A percentile compares a stretch with the other conserved stretches of the same genome.
Conservation (phyloP, 2,329 filamentous ascomycete genomes). For the Akanthomyces muscarius region DNA sequence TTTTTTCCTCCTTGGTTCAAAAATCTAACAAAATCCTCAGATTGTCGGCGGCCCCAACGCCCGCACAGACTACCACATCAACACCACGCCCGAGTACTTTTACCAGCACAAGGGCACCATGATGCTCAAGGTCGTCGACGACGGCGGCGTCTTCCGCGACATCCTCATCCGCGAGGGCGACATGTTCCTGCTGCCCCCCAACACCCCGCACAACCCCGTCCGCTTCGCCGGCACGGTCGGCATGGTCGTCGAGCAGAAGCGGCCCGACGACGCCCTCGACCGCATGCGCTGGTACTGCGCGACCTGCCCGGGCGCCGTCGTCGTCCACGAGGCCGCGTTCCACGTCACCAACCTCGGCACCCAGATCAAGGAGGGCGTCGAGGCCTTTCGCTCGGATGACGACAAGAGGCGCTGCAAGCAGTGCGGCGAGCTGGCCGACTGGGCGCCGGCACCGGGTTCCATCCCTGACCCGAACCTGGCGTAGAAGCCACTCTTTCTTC, state of each 20-base stretch:
- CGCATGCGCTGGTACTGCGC: conserved; percentile 87
- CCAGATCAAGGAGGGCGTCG: conserved; percentile 89
- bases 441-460: conserved; percentile 57
- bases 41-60: conserved; percentile 95
- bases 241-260: conserved; percentile 81
- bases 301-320: conserved; percentile 50
- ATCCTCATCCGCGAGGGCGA: conserved; percentile 88
- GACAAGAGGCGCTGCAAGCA: conserved; percentile 68
- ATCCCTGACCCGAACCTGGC: conserved; percentile 57
- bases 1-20: too few species aligned
- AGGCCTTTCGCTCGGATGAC: conserved; percentile 67
- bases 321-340: conserved; percentile 84
- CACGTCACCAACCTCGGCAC: conserved; percentile 86
- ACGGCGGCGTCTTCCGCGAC: conserved; percentile 65
- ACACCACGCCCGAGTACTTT: conserved; percentile 94
- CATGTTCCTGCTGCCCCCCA: conserved; percentile 87
- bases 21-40: conserved; percentile 34
- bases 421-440: conserved; percentile 74
- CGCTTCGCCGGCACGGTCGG: conserved; percentile 93
- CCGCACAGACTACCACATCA: conserved; percentile 97
- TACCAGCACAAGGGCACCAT: conserved; percentile 93
- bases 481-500: background rate
- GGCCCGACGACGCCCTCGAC: conserved; percentile 68
- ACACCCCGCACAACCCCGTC: conserved; percentile 95
- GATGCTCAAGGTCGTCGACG: conserved; percentile 86